These are phyloP conservation scores for Metschnikowia picachoensis DNA, from an alignment of 805 yeast genomes.

Conservation along the genomic window DNA sequence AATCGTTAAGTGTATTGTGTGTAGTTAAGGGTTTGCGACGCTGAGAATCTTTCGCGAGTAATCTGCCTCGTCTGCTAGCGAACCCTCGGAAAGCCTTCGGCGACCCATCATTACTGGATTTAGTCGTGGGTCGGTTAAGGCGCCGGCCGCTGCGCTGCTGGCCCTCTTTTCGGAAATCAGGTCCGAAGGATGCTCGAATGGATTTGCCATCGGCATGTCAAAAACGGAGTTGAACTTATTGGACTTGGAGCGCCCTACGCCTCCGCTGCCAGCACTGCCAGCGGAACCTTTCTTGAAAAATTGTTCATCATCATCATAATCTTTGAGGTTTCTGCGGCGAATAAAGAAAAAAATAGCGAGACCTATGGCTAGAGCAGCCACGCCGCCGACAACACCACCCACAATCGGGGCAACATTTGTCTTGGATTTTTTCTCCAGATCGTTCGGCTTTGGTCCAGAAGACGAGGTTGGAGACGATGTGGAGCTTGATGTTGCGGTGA, in stretches of 20 bases:
- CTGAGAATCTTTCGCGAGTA: slow-evolving; percentile 75
- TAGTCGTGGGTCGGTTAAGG: slow-evolving; percentile 53
- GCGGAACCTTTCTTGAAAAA: slow-evolving; percentile 25
- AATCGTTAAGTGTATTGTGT: slow-evolving; percentile 4
- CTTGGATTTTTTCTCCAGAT: slow-evolving; percentile 18
- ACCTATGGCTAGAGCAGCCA: slow-evolving; percentile 27
- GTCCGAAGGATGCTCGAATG: slow-evolving; percentile 61
- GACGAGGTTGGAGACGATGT: slow-evolving; percentile 1
- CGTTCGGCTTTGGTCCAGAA: background rate
- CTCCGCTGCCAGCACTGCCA: slow-evolving; percentile 40
- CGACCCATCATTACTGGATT: slow-evolving; percentile 79
- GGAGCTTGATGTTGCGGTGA: slow-evolving; percentile 14
- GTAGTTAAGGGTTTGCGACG: slow-evolving; percentile 69
- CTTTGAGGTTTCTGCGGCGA: slow-evolving; percentile 44
- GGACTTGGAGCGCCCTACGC: slow-evolving; percentile 12
- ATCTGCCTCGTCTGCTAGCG: slow-evolving; percentile 82
- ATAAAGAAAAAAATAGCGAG: slow-evolving; percentile 29
- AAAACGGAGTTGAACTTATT: slow-evolving; percentile 32
- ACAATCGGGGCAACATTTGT: slow-evolving; percentile 38
- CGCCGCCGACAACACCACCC: slow-evolving; percentile 45
- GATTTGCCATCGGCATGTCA: slow-evolving; percentile 48
- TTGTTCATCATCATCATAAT: slow-evolving; percentile 46
- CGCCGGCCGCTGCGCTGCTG: slow-evolving; percentile 14
- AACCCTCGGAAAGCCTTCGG: slow-evolving; percentile 79
- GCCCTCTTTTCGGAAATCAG: slow-evolving; percentile 26